Percentiles rank a stretch among this genome's conserved stretches.
phyloP scores from a whole-genome alignment of 1,284 basidiomycete species.

The Pseudozyma hubeiensis region DNA sequence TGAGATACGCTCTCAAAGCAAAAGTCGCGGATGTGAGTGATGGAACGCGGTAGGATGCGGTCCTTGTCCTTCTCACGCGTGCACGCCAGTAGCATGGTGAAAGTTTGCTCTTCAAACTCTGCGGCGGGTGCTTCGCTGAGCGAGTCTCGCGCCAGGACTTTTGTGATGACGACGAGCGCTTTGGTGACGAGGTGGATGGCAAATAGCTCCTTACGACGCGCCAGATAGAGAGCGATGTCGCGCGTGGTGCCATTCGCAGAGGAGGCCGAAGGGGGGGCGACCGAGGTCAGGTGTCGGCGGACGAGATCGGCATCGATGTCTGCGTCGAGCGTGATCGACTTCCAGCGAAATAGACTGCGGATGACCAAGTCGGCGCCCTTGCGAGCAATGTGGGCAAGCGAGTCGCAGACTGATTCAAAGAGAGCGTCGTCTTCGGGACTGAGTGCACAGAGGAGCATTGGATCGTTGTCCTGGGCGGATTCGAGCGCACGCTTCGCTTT shows the following conservation, averaged over 20 bases:
- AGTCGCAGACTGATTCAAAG: conserved; percentile 83
- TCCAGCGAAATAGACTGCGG: conserved; percentile 88
- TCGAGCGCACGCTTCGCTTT: conserved; percentile 55
- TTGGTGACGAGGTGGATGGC: conserved; percentile 49
- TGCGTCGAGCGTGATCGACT: conserved; percentile 68
- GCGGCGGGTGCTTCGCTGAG: conserved; percentile 45
- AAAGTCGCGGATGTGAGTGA: conserved; percentile 47
- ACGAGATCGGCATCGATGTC: conserved; percentile 31
- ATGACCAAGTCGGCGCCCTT: conserved; percentile 86
- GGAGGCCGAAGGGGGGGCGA: conserved; percentile 12
- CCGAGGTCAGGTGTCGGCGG: conserved; percentile 35
- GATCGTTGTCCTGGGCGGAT: conserved; percentile 43
- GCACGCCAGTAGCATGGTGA: conserved; percentile 61
- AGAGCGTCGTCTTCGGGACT: conserved; percentile 79
- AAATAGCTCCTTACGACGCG: conserved; percentile 51
- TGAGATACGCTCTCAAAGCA: conserved; percentile 62
- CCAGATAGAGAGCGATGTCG: conserved; percentile 47
- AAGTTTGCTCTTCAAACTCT: conserved; percentile 51
- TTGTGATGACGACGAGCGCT: conserved; percentile 44
- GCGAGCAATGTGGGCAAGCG: conserved; percentile 86
- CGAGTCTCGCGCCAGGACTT: conserved; percentile 25
- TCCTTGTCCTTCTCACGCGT: conserved; percentile 57
- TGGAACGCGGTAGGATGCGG: conserved; percentile 32
- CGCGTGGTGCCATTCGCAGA: conserved; percentile 21
- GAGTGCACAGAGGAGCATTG: conserved; percentile 69